These are phyloP conservation scores for Sugiyamaella marilandica DNA, from an alignment of 805 yeast species.

Conservation along the genomic window DNA sequence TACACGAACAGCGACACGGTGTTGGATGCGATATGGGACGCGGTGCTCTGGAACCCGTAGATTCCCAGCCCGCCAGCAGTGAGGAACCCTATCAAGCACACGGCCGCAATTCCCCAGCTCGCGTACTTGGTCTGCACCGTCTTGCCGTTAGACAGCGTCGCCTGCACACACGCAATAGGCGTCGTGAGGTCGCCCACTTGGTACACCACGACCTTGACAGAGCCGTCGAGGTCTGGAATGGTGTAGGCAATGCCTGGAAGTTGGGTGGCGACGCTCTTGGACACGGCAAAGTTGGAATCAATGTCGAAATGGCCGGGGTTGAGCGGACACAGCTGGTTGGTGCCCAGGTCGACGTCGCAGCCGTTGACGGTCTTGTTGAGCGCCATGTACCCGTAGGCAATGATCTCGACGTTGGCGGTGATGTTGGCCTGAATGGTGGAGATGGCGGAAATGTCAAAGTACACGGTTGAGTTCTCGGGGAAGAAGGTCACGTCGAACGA, in stretches of 20 bases:
- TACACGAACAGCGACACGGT: slow-evolving; percentile 87
- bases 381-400: slow-evolving; percentile 76
- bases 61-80: slow-evolving; percentile 85
- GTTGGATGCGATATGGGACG: slow-evolving; percentile 96
- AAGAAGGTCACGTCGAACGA: slow-evolving; percentile 69
- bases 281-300: slow-evolving; percentile 38
- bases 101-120: slow-evolving; percentile 93
- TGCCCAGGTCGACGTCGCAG: slow-evolving; percentile 47
- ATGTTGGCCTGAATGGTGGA: slow-evolving; percentile 74
- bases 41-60: slow-evolving; percentile 84
- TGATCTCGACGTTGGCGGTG: slow-evolving; percentile 57
- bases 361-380: slow-evolving; percentile 52
- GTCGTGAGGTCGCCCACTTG: slow-evolving; percentile 39
- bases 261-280: slow-evolving; percentile 35
- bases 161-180: slow-evolving; percentile 88
- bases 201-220: slow-evolving; percentile 69
- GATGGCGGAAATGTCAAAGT: slow-evolving; percentile 67
- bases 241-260: slow-evolving; percentile 85
- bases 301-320: slow-evolving; percentile 82
- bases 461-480: slow-evolving; percentile 60
- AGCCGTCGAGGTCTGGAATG: slow-evolving; percentile 91
- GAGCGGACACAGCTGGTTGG: slow-evolving; percentile 68
- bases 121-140: slow-evolving; percentile 92
- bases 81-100: slow-evolving; percentile 80
- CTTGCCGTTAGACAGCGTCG: slow-evolving; percentile 77